Percentiles rank a stretch among this genome's conserved stretches.
Evolutionary conservation across 176 grass and related monocot genomes (phyloP).

Genomic region (Ampelocalamus luodianensis): DNA sequence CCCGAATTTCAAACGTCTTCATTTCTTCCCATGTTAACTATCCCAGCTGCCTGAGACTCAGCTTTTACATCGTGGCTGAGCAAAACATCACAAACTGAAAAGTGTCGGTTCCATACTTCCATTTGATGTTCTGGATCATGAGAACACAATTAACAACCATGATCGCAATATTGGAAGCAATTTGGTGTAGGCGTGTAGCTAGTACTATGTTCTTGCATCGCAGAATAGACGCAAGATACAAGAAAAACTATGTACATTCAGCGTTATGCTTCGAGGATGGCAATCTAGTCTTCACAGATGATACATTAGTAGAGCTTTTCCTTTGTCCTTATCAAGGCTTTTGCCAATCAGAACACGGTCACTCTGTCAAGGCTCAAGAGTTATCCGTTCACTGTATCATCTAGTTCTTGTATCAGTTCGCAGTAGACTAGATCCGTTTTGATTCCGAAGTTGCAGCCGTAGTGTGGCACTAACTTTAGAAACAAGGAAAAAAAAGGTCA

Average conservation of each 20-base stretch:
- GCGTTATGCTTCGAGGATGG: no score
- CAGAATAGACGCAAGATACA: no score
- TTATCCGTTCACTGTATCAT: conserved; percentile 20
- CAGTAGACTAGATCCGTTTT: conserved; percentile 23
- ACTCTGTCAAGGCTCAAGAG: conserved; percentile 9
- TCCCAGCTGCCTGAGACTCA: neutral
- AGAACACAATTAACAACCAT: neutral
- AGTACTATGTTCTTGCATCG: neutral
- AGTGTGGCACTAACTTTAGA: conserved; percentile 38
- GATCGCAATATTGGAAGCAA: neutral
- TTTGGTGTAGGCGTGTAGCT: neutral
- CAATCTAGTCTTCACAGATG: neutral
- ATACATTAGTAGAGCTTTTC: neutral
- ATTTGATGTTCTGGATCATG: neutral
- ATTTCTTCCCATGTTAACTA: neutral
- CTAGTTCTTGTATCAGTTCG: neutral
- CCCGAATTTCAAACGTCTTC: neutral
- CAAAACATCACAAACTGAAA: neutral
- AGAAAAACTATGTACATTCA: no score
- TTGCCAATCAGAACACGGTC: neutral
- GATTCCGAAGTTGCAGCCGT: conserved; percentile 29
- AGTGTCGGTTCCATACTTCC: neutral
- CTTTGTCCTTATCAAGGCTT: neutral
- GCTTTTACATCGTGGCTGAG: neutral
- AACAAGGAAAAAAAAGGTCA: neutral